Percentiles rank a stretch among this genome's conserved stretches.
Conservation (phyloP, 345 rosid species). For the Triadica sebifera region DNA sequence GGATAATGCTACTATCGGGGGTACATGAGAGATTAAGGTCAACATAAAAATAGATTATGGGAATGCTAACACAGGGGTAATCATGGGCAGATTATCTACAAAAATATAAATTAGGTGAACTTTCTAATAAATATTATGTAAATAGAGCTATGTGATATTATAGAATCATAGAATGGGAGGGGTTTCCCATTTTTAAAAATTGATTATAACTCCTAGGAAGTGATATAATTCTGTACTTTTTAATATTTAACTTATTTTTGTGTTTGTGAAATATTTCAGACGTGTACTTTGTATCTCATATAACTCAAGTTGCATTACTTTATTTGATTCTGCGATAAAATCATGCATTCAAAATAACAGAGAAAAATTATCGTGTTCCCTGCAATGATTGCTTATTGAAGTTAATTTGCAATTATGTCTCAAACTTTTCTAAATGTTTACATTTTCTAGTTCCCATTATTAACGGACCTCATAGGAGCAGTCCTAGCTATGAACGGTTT, state of each 20-base stretch:
- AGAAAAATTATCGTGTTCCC: neutral
- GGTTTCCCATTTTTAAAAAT: neutral
- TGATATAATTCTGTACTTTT: neutral
- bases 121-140: too few relatives aligned
- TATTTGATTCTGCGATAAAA: neutral
- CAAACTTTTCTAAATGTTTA: constrained; percentile 52
- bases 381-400: constrained; percentile 5
- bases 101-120: too few relatives aligned
- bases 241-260: neutral
- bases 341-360: neutral
- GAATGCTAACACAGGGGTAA: neutral
- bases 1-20: neutral
- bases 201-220: neutral
- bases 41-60: too few relatives aligned
- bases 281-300: neutral
- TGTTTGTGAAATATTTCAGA: neutral
- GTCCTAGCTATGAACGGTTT: constrained; percentile 38
- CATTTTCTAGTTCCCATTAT: constrained; percentile 59
- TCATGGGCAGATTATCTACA: too few relatives aligned
- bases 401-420: constrained; percentile 1
- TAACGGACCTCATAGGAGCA: constrained; percentile 52
- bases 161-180: neutral
- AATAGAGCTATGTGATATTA: neutral
- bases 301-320: neutral
- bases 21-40: neutral